phyloP scores from a whole-genome alignment of 2,329 filamentous ascomycete genomes.

The Diaporthe sp. region DNA sequence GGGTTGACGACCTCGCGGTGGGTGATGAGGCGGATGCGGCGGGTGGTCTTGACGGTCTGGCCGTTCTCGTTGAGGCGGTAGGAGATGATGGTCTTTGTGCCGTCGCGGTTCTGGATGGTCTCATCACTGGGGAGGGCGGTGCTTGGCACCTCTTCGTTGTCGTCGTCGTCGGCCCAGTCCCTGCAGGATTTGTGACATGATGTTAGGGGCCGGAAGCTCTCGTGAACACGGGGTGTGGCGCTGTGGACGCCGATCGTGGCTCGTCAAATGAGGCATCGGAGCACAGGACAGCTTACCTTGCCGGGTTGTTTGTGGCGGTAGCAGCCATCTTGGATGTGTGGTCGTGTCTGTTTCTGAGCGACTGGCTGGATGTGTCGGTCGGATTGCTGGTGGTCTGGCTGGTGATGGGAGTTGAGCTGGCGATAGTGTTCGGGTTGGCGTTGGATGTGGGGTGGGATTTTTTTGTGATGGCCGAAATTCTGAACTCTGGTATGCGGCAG shows the following conservation, averaged over 20 bases:
- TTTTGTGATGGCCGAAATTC: conserved; percentile 36
- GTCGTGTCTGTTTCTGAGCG: background rate
- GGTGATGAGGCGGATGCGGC: conserved; percentile 91
- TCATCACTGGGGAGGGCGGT: conserved; percentile 83
- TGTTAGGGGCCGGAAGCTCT: conserved; percentile 13
- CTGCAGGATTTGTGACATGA: conserved; percentile 1
- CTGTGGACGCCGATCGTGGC: background rate
- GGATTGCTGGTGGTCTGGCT: background rate
- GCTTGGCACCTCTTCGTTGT: conserved; percentile 80
- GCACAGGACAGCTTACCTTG: conserved; percentile 21
- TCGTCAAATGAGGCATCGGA: background rate
- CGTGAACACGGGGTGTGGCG: background rate
- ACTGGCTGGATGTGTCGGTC: background rate
- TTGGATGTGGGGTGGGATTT: conserved; percentile 33
- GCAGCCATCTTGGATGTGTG: conserved; percentile 18
- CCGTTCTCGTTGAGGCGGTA: conserved; percentile 92
- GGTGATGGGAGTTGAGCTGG: background rate
- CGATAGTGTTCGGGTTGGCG: conserved; percentile 27
- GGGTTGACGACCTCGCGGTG: conserved; percentile 96
- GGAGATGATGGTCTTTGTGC: conserved; percentile 94
- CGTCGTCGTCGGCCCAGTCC: conserved; percentile 97
- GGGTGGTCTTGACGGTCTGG: conserved; percentile 97
- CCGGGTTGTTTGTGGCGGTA: conserved; percentile 31
- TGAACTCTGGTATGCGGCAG: conserved; percentile 17
- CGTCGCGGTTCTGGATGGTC: conserved; percentile 97